Evolutionary conservation across 352 stramenopile genomes (phyloP).

Genomic region (Blastocystis sp.): DNA sequence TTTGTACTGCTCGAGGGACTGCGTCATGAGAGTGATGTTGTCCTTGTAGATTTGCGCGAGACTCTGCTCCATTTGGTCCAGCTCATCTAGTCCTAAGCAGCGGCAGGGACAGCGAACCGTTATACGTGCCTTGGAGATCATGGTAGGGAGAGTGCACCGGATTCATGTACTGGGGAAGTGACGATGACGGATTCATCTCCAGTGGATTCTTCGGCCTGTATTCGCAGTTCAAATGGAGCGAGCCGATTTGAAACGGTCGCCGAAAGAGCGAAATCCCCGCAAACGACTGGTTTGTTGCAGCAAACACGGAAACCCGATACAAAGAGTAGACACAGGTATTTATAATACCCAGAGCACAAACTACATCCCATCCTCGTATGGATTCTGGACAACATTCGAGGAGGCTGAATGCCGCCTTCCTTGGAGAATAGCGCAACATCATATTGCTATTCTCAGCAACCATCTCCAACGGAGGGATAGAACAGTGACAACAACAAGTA

Average conservation of each 20-base stretch:
- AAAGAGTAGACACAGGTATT: background rate
- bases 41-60: slow-evolving; percentile 63
- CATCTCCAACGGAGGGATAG: background rate
- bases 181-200: slow-evolving; percentile 25
- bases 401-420: background rate
- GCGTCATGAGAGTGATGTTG: slow-evolving; percentile 55
- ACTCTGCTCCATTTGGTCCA: slow-evolving; percentile 58
- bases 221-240: slow-evolving; percentile 14
- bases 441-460: background rate
- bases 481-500: background rate
- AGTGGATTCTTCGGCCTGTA: background rate
- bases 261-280: slow-evolving; percentile 17
- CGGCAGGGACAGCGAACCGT: background rate
- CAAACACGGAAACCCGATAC: slow-evolving; percentile 28
- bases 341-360: background rate
- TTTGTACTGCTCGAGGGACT: slow-evolving; percentile 66
- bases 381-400: background rate
- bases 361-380: background rate
- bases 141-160: background rate
- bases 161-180: background rate
- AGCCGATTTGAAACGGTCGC: background rate
- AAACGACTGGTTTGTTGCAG: background rate
- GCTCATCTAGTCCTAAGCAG: slow-evolving; percentile 23
- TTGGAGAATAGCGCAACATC: slow-evolving; percentile 3
- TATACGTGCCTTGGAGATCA: background rate